Evolutionary conservation across 345 rosid species (phyloP).

Genomic region (Citrus hindsii): DNA sequence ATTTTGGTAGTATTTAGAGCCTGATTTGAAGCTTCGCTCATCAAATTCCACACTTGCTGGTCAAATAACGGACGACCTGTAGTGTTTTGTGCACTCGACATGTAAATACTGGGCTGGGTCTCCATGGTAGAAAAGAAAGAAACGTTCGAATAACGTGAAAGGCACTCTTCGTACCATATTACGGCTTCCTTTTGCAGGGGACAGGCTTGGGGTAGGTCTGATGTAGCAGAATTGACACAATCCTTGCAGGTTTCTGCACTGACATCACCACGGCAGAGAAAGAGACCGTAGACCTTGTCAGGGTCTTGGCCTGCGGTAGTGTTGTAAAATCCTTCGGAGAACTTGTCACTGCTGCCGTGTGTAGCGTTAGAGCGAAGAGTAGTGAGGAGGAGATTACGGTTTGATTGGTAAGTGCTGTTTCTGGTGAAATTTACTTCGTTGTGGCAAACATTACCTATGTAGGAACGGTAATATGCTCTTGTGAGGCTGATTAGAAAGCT

Average conservation of each 20-base stretch:
- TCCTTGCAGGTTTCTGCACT: not conserved
- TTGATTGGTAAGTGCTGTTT: constrained; percentile 5
- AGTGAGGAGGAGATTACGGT: constrained; percentile 3
- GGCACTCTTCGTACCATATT: no score
- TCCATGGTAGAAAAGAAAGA: not conserved
- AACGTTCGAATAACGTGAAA: no score
- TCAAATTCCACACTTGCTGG: no score
- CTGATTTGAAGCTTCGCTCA: no score
- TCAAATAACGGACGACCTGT: not conserved
- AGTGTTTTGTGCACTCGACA: no score
- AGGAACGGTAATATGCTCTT: not conserved
- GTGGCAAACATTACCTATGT: not conserved
- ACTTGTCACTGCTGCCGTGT: no score
- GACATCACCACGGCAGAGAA: constrained; percentile 15
- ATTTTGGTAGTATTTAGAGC: not conserved
- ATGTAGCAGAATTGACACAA: not conserved
- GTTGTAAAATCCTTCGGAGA: no score
- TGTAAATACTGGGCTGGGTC: no score
- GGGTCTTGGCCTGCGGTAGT: no score
- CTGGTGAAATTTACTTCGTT: not conserved
- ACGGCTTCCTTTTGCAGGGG: no score
- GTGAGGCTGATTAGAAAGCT: not conserved
- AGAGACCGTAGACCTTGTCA: constrained; percentile 3
- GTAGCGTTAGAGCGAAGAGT: not conserved
- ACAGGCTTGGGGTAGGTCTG: no score